These are phyloP conservation scores for Lachancea kluyveri DNA, from an alignment of 805 yeast species.

Conservation along the genomic window DNA sequence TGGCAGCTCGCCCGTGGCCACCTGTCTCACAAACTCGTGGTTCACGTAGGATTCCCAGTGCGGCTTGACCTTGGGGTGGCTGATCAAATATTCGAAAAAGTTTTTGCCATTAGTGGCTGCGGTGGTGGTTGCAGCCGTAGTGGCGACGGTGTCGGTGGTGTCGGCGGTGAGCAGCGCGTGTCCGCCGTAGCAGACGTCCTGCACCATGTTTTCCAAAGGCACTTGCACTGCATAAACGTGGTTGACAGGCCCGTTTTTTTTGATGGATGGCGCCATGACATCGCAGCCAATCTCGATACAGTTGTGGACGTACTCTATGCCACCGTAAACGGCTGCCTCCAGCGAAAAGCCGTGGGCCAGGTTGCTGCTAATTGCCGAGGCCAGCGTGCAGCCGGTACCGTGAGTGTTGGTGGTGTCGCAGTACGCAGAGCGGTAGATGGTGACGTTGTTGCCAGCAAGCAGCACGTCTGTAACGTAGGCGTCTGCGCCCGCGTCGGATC, in stretches of 20 bases:
- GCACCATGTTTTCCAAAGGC: constrained; percentile 31
- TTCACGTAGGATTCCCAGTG: constrained; percentile 53
- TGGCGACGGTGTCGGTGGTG: constrained; percentile 1
- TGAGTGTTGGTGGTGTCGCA: constrained; percentile 55
- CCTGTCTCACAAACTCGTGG: constrained; percentile 53
- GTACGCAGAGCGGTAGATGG: constrained; percentile 42
- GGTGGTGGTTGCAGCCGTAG: constrained; percentile 5
- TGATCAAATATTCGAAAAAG: constrained; percentile 44
- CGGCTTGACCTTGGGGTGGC: constrained; percentile 48
- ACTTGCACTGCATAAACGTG: constrained; percentile 42
- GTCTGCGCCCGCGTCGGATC: constrained; percentile 15
- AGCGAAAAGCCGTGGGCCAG: constrained; percentile 51
- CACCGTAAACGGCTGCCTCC: constrained; percentile 44
- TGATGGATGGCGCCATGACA: constrained; percentile 30
- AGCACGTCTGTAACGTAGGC: constrained; percentile 47
- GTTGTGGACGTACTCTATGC: constrained; percentile 60
- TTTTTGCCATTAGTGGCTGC: constrained; percentile 6
- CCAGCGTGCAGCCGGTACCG: constrained; percentile 88
- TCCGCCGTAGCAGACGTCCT: constrained; percentile 28
- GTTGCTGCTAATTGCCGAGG: constrained; percentile 74
- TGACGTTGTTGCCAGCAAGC: constrained; percentile 37
- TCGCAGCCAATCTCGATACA: constrained; percentile 47
- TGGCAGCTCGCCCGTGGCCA: constrained; percentile 48
- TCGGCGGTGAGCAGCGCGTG: constrained; percentile 8
- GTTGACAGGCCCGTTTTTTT: constrained; percentile 71